Evolutionary conservation across 129 eudicot species (phyloP).

Genomic region (Calendula officinalis): DNA sequence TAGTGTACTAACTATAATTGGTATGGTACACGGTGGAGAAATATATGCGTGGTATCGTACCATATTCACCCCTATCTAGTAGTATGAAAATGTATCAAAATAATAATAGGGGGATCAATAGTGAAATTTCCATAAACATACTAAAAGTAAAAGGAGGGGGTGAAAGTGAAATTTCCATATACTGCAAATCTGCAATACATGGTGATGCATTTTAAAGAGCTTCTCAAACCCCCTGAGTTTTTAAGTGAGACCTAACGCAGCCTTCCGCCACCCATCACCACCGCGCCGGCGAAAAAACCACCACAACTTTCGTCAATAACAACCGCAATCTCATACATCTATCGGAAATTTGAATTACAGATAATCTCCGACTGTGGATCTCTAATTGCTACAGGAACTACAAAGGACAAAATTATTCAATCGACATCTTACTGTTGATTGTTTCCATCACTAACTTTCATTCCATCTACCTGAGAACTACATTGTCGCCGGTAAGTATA

Average conservation of each 20-base stretch:
- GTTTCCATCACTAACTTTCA: not conserved
- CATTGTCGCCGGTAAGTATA: slow-evolving; percentile 46
- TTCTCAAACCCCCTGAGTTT: slow-evolving; percentile 45
- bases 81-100: too few species aligned
- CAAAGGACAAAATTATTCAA: slow-evolving; percentile 17
- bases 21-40: too few species aligned
- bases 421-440: slow-evolving; percentile 9
- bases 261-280: slow-evolving; percentile 31
- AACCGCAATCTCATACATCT: too few species aligned
- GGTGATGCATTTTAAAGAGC: not conserved
- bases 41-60: too few species aligned
- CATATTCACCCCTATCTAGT: too few species aligned
- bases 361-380: slow-evolving; percentile 23
- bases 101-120: too few species aligned
- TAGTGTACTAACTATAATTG: too few species aligned
- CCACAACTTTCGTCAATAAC: slow-evolving; percentile 19
- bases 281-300: slow-evolving; percentile 17
- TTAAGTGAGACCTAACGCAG: slow-evolving; percentile 51
- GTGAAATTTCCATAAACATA: too few species aligned
- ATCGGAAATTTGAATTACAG: slow-evolving; percentile 17
- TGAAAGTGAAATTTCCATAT: too few species aligned
- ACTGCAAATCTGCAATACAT: too few species aligned
- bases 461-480: slow-evolving; percentile 21
- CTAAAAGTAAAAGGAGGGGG: too few species aligned
- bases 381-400: slow-evolving; percentile 15